Percentiles rank a stretch among this genome's conserved stretches.
phyloP scores from a whole-genome alignment of 805 yeast genomes.

The Peterozyma xylosa region DNA sequence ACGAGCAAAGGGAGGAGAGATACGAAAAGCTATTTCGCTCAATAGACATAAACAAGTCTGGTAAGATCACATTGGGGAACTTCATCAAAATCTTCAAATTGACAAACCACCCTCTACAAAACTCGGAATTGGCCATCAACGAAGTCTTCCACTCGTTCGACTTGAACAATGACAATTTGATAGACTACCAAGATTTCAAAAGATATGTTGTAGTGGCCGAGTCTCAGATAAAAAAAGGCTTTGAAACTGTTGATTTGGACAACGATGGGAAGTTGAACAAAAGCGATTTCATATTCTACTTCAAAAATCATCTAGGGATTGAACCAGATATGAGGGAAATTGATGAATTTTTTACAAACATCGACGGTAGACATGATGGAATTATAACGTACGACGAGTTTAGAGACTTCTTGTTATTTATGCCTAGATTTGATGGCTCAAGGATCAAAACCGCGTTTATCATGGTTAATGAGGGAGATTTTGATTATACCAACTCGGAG shows the following conservation, averaged over 20 bases:
- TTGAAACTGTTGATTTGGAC: constrained; percentile 59
- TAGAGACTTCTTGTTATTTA: constrained; percentile 70
- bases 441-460: constrained; percentile 75
- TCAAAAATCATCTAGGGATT: constrained; percentile 44
- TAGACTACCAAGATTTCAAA: constrained; percentile 63
- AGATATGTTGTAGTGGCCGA: constrained; percentile 62
- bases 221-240: constrained; percentile 61
- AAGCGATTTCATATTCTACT: constrained; percentile 60
- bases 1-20: constrained; percentile 24
- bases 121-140: constrained; percentile 50
- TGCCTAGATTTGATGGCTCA: constrained; percentile 76
- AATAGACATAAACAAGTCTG: constrained; percentile 37
- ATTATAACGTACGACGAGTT: constrained; percentile 79
- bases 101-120: constrained; percentile 57
- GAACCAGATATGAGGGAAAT: constrained; percentile 45
- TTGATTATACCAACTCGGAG: constrained; percentile 74
- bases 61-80: constrained; percentile 40
- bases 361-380: constrained; percentile 54
- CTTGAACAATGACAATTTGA: constrained; percentile 42
- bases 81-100: constrained; percentile 36
- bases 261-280: constrained; percentile 64
- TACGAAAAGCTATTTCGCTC: constrained; percentile 31
- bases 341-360: constrained; percentile 44
- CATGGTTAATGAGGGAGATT: constrained; percentile 63
- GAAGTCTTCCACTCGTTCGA: constrained; percentile 55